phyloP scores from a whole-genome alignment of 805 yeast species.

The Kuraishia hungarica region DNA sequence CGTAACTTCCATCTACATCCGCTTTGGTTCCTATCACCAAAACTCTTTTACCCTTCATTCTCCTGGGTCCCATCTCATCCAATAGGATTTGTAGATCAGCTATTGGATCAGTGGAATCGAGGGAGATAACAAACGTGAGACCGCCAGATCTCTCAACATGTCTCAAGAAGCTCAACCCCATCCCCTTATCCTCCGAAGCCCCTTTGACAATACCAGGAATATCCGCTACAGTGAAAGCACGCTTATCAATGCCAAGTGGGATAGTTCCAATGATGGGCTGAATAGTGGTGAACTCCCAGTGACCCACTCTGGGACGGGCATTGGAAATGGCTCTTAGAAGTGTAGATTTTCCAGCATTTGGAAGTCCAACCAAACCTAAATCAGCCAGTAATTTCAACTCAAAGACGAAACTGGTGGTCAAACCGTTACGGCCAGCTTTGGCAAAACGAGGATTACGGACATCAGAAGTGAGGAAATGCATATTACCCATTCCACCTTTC shows the following conservation, averaged over 20 bases:
- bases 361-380: constrained; percentile 88
- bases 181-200: constrained; percentile 77
- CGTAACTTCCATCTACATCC: constrained; percentile 52
- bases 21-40: constrained; percentile 93
- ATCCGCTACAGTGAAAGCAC: constrained; percentile 88
- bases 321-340: constrained; percentile 77
- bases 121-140: constrained; percentile 74
- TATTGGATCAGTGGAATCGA: constrained; percentile 62
- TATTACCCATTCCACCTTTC: constrained; percentile 90
- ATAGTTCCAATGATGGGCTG: constrained; percentile 92
- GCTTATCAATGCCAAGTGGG: constrained; percentile 45
- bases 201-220: constrained; percentile 94
- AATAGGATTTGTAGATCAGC: constrained; percentile 55
- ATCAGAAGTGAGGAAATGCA: constrained; percentile 81
- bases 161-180: constrained; percentile 88
- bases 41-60: constrained; percentile 52
- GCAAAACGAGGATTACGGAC: constrained; percentile 88
- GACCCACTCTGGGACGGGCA: constrained; percentile 88
- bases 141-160: constrained; percentile 92
- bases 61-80: constrained; percentile 60
- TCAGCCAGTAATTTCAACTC: constrained; percentile 90
- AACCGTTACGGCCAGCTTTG: constrained; percentile 65
- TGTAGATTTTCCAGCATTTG: constrained; percentile 95
- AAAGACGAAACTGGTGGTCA: constrained; percentile 60
- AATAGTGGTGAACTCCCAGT: constrained; percentile 94